Evolutionary conservation across 228 moss, liverwort and hornwort genomes (phyloP), one percentile per base, ranked within the genome.

Genomic region (Sphagnum magellanicum): DNA sequence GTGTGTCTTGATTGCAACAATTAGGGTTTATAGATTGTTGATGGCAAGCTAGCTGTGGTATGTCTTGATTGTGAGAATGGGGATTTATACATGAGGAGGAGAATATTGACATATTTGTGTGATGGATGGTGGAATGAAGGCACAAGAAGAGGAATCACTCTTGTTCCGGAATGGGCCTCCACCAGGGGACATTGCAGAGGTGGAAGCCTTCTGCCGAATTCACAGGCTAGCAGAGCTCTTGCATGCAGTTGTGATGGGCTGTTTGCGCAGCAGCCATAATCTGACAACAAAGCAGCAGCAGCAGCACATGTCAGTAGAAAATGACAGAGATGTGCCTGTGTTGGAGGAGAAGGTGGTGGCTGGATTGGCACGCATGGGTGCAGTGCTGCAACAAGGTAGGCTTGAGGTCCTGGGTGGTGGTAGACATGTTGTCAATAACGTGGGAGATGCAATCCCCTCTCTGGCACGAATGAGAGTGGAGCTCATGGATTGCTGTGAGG

Each of bases 181-280:
- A 4, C 79, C 84, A 50, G 91, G 92, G 60, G 92, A 91, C 73
- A 81, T 95, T 53, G 92, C 92, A 32, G 90, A 89, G 68, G 72
- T 92, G 59, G 95, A 95, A 74, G 87, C 95, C 68, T 95, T 89
- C 73, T 95, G 95, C 70, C 89, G 95, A 50, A 83, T 88, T 58
- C 89, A 92, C 74, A 79, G 95, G 74, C 79, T 80, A 63, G 84
- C 90, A 4, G 92, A 95, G 68, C 81, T 83, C 6, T 86, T 95
- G 70, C 84, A 91, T 16, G 66, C 70, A 48, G 79, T 82, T 3
- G 95, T 92, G 58, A 92, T 92, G 92, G 74, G 74, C 14, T 87
- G 86, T 14, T 82, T 95, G 5, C 84, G 92, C 66, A 83, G 77
- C 67, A 32, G 32, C 32, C 32, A 32, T 32, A 32, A 32, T 32